These are phyloP conservation scores for Gyromitra esculenta DNA, from an alignment of 2,329 filamentous ascomycete genomes.

Conservation along the genomic window DNA sequence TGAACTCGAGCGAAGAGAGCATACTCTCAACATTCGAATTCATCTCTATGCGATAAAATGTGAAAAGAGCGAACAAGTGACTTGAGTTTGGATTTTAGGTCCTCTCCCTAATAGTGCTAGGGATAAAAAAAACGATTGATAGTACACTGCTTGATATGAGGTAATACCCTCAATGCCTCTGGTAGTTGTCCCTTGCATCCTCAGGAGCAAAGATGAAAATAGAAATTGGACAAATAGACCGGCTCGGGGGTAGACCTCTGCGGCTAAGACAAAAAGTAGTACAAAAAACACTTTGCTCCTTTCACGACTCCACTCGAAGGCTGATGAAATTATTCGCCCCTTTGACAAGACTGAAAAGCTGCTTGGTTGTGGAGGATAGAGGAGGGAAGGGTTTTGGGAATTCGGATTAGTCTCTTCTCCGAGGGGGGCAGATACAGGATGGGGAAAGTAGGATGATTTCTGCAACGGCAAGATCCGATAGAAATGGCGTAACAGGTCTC, in stretches of 20 bases:
- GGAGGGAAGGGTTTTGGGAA: conserved; percentile 12
- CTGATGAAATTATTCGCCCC: conserved; percentile 17
- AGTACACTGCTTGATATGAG: conserved; percentile 37
- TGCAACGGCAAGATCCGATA: conserved; percentile 8
- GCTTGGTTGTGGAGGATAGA: conserved; percentile 45
- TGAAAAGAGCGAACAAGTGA: conserved; percentile 38
- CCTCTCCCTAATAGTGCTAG: conserved; percentile 53
- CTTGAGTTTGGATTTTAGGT: conserved; percentile 56
- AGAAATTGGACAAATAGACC: conserved; percentile 36
- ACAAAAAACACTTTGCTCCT: conserved; percentile 40
- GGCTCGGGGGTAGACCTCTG: conserved; percentile 50
- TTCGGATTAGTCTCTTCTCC: conserved; percentile 56
- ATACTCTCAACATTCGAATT: conserved; percentile 39
- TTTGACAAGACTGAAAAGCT: conserved; percentile 42
- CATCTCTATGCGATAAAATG: conserved; percentile 41
- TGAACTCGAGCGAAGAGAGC: conserved; percentile 33
- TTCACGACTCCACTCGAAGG: conserved; percentile 20
- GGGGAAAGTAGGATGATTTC: conserved; percentile 21
- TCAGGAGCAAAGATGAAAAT: conserved; percentile 32
- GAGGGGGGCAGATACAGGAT: conserved; percentile 37
- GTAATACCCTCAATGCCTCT: neutral
- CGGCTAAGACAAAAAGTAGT: conserved; percentile 35
- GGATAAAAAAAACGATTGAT: conserved; percentile 29
- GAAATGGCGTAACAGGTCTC: conserved; percentile 11
- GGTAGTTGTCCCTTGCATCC: conserved; percentile 12